Conservation (phyloP, 169 alveolate species). For the Plasmodium adleri region DNA sequence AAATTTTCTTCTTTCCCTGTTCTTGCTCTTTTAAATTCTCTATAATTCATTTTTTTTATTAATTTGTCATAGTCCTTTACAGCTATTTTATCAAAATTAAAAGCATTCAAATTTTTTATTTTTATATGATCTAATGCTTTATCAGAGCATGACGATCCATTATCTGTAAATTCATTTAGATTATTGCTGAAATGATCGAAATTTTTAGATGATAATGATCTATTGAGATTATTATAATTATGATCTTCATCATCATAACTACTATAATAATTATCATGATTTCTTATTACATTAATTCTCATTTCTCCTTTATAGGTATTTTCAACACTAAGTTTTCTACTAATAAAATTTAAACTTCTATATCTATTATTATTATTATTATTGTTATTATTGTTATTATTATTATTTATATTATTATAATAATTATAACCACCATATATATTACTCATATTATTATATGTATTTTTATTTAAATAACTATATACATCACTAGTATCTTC, state of each 20-base stretch:
- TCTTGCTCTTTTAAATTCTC: slow-evolving; percentile 56
- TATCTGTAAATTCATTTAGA: slow-evolving; percentile 51
- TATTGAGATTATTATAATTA: slow-evolving; percentile 18
- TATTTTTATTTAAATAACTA: slow-evolving; percentile 17
- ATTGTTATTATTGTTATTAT: not conserved
- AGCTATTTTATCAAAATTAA: slow-evolving; percentile 70
- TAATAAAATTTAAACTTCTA: slow-evolving; percentile 9
- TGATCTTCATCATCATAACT: slow-evolving; percentile 70
- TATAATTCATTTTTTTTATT: slow-evolving; percentile 71
- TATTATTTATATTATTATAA: slow-evolving; percentile 23
- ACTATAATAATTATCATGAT: slow-evolving; percentile 49
- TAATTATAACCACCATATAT: not conserved
- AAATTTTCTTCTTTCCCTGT: slow-evolving; percentile 52
- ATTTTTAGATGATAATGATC: slow-evolving; percentile 36
- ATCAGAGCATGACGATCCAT: slow-evolving; percentile 43
- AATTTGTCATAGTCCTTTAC: slow-evolving; percentile 47
- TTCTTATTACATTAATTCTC: slow-evolving; percentile 51
- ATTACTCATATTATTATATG: not conserved
- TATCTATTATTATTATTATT: slow-evolving; percentile 3
- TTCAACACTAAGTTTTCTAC: slow-evolving; percentile 1
- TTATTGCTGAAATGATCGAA: slow-evolving; percentile 33
- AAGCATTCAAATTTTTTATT: slow-evolving; percentile 54
- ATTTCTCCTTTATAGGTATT: slow-evolving; percentile 34
- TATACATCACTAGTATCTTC: slow-evolving; percentile 45
- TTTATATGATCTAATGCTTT: slow-evolving; percentile 16